Evolutionary conservation across 2,329 filamentous ascomycete species (phyloP).

Genomic region (Colletotrichum orbiculare): DNA sequence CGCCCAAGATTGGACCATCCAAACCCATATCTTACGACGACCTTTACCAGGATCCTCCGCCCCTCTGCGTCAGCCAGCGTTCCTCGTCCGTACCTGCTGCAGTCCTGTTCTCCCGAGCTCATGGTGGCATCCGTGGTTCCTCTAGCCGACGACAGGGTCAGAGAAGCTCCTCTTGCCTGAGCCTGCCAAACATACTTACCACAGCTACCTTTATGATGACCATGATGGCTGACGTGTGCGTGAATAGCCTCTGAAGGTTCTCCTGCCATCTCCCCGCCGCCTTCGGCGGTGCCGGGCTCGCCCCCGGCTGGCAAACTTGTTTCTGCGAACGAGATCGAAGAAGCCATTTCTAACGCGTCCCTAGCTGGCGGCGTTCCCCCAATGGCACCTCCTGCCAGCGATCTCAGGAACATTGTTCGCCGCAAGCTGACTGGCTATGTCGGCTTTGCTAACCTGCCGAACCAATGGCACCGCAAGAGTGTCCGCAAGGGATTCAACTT

Average conservation of each 20-base stretch:
- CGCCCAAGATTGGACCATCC: conserved; percentile 56
- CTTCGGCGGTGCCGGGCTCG: conserved; percentile 53
- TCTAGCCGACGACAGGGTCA: conserved; percentile 5
- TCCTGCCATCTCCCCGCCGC: conserved; percentile 51
- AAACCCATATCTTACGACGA: conserved; percentile 60
- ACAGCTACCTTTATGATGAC: not conserved
- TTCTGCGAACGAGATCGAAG: conserved; percentile 46
- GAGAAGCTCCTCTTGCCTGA: conserved; percentile 26
- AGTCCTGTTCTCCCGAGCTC: no score
- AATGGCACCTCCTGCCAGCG: conserved; percentile 63
- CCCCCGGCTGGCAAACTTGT: conserved; percentile 53
- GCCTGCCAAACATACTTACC: conserved; percentile 24
- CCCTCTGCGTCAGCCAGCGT: conserved; percentile 17
- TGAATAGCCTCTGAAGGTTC: conserved; percentile 58
- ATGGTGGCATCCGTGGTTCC: not conserved
- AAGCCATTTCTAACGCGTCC: conserved; percentile 50
- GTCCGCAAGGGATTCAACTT: conserved; percentile 99
- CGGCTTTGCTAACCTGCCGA: conserved; percentile 97
- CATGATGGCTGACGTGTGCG: conserved; percentile 48
- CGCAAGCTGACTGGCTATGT: conserved; percentile 98
- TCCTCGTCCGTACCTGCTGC: not conserved
- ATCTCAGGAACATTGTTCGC: conserved; percentile 95
- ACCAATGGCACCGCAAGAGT: conserved; percentile 99
- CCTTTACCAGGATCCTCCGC: conserved; percentile 48
- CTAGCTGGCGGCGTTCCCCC: conserved; percentile 44